Evolutionary conservation across 2,329 filamentous ascomycete genomes (phyloP).

Genomic region (Drechslerella stenobrocha): DNA sequence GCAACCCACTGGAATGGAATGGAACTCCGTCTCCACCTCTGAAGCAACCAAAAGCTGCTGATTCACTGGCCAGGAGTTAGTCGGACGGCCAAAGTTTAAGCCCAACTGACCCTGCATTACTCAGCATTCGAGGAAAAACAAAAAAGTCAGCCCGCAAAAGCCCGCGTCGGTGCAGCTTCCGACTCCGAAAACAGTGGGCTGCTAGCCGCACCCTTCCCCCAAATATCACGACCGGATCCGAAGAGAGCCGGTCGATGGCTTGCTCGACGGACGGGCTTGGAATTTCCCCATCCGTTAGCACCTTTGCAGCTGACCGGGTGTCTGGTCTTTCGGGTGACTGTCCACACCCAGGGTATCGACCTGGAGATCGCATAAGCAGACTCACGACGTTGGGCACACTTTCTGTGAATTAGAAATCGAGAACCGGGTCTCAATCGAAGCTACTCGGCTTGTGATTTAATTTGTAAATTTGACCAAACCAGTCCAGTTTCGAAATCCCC

Average conservation of each 20-base stretch:
- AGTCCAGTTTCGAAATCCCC: too few relatives aligned
- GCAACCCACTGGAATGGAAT: background rate
- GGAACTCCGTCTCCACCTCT: constrained; percentile 1
- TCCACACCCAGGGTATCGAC: too few relatives aligned
- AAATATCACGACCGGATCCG: constrained; percentile 23
- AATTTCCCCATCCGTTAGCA: constrained; percentile 26
- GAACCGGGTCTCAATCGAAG: too few relatives aligned
- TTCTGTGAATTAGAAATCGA: too few relatives aligned
- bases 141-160: background rate
- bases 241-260: constrained; percentile 28
- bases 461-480: too few relatives aligned
- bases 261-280: constrained; percentile 7
- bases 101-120: background rate
- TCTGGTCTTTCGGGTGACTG: background rate
- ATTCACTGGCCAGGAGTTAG: background rate
- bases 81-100: background rate
- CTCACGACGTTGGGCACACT: background rate
- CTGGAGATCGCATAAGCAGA: constrained; percentile 12
- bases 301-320: constrained; percentile 26
- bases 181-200: background rate
- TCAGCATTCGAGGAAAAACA: constrained; percentile 2
- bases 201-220: background rate
- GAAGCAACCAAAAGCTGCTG: background rate
- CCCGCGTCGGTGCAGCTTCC: background rate
- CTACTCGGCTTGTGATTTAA: too few relatives aligned